A percentile compares a stretch with the other conserved stretches of the same genome.
phyloP scores from a whole-genome alignment of 352 stramenopile genomes.

The Globisporangium canariense region DNA sequence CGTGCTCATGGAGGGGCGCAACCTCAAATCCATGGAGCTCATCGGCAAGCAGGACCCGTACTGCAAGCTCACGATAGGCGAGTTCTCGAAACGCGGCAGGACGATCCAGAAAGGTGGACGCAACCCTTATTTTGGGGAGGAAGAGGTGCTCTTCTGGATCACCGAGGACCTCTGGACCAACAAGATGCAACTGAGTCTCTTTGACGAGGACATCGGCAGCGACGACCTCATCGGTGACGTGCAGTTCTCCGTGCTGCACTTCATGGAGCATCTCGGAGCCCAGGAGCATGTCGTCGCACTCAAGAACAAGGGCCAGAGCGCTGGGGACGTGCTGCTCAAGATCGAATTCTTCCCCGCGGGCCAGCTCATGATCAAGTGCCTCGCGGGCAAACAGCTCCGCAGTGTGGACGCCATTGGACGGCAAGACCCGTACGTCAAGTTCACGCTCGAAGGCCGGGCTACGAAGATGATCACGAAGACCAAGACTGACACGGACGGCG shows the following conservation, averaged over 20 bases:
- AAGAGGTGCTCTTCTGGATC: slow-evolving; percentile 91
- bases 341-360: slow-evolving; percentile 86
- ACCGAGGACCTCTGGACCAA: slow-evolving; percentile 88
- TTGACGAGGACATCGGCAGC: slow-evolving; percentile 87
- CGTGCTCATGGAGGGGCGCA: slow-evolving; percentile 83
- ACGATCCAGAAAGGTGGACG: slow-evolving; percentile 75
- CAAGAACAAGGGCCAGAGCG: slow-evolving; percentile 56
- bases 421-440: slow-evolving; percentile 78
- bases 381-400: slow-evolving; percentile 58
- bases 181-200: slow-evolving; percentile 70
- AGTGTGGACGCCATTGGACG: slow-evolving; percentile 71
- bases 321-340: slow-evolving; percentile 71
- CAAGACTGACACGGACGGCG: slow-evolving; percentile 85
- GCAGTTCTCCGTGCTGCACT: slow-evolving; percentile 67
- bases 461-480: slow-evolving; percentile 79
- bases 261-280: slow-evolving; percentile 48
- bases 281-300: slow-evolving; percentile 62
- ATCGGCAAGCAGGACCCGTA: slow-evolving; percentile 90
- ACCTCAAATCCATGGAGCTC: slow-evolving; percentile 90
- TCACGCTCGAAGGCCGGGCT: slow-evolving; percentile 70
- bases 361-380: slow-evolving; percentile 51
- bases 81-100: slow-evolving; percentile 70
- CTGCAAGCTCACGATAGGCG: slow-evolving; percentile 76
- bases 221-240: slow-evolving; percentile 87
- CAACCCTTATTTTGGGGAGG: slow-evolving; percentile 90